phyloP scores from a whole-genome alignment of 306 rosid genomes.

The Vigna radiata region DNA sequence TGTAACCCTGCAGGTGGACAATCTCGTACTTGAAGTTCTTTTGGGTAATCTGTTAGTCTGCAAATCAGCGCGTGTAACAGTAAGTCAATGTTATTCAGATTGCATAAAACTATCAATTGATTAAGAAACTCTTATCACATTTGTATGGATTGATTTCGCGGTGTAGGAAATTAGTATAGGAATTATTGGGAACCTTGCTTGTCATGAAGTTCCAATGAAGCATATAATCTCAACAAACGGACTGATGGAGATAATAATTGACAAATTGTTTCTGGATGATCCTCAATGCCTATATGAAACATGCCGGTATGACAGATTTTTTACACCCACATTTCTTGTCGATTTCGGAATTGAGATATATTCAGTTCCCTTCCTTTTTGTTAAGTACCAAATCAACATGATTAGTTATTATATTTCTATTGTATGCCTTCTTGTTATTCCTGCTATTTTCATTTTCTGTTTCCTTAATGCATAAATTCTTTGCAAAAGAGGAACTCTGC shows the following conservation, averaged over 20 bases:
- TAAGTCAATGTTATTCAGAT: slow-evolving; percentile 50
- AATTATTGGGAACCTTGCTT: slow-evolving; percentile 88
- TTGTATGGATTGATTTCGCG: slow-evolving; percentile 43
- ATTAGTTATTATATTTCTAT: slow-evolving; percentile 26
- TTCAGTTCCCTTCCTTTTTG: slow-evolving; percentile 9
- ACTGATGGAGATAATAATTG: slow-evolving; percentile 64
- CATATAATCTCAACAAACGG: slow-evolving; percentile 62
- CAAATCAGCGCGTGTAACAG: slow-evolving; percentile 70
- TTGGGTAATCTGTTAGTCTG: slow-evolving; percentile 70
- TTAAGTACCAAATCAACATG: slow-evolving; percentile 1
- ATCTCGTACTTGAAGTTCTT: slow-evolving; percentile 86
- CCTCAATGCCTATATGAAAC: slow-evolving; percentile 85
- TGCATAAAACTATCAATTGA: slow-evolving; percentile 12
- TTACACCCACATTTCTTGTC: slow-evolving; percentile 32
- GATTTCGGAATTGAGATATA: slow-evolving; percentile 31
- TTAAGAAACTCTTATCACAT: slow-evolving; percentile 33
- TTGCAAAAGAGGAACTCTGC: slow-evolving; percentile 34
- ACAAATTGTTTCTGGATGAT: slow-evolving; percentile 75
- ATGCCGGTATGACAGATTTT: slow-evolving; percentile 66
- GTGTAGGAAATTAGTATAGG: slow-evolving; percentile 84
- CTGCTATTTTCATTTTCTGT: slow-evolving; percentile 21
- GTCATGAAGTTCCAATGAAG: slow-evolving; percentile 77
- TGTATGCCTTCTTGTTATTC: slow-evolving; percentile 10
- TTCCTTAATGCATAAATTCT: slow-evolving; percentile 11
- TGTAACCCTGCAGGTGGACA: slow-evolving; percentile 69